Conservation (phyloP, 331 rosid genomes). For the Malus hybrid region DNA sequence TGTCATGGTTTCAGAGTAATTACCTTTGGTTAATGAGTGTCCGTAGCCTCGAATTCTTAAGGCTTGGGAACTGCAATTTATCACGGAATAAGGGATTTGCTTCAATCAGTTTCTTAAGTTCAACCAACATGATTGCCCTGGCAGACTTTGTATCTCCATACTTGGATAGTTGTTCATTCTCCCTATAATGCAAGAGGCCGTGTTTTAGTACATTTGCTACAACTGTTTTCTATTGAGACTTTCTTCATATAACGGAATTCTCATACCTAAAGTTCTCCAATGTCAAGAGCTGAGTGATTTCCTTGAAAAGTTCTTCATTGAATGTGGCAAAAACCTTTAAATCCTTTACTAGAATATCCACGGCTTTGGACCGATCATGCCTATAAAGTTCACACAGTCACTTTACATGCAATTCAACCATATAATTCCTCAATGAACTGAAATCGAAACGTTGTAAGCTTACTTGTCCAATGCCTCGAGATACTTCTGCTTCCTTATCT, state of each 20-base stretch:
- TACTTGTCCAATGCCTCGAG: too few species aligned
- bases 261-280: slow-evolving; percentile 89
- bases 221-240: neutral
- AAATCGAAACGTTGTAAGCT: too few species aligned
- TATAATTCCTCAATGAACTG: neutral
- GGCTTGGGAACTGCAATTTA: slow-evolving; percentile 91
- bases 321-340: slow-evolving; percentile 94
- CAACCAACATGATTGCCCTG: slow-evolving; percentile 92
- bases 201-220: neutral
- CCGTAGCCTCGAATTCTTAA: slow-evolving; percentile 86
- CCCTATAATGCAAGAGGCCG: slow-evolving; percentile 42
- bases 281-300: slow-evolving; percentile 95
- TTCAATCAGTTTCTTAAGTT: slow-evolving; percentile 95
- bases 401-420: slow-evolving; percentile 8
- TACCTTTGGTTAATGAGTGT: slow-evolving; percentile 98
- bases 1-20: neutral
- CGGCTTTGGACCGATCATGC: slow-evolving; percentile 94
- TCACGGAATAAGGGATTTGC: slow-evolving; percentile 96
- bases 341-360: slow-evolving; percentile 91
- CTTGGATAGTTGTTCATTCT: slow-evolving; percentile 92
- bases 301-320: slow-evolving; percentile 94
- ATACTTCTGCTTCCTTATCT: too few species aligned
- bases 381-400: slow-evolving; percentile 26
- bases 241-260: neutral
- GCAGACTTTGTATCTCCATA: slow-evolving; percentile 98